Conservation (phyloP, 2,329 filamentous ascomycete genomes). For the Tolypocladium nubicola region DNA sequence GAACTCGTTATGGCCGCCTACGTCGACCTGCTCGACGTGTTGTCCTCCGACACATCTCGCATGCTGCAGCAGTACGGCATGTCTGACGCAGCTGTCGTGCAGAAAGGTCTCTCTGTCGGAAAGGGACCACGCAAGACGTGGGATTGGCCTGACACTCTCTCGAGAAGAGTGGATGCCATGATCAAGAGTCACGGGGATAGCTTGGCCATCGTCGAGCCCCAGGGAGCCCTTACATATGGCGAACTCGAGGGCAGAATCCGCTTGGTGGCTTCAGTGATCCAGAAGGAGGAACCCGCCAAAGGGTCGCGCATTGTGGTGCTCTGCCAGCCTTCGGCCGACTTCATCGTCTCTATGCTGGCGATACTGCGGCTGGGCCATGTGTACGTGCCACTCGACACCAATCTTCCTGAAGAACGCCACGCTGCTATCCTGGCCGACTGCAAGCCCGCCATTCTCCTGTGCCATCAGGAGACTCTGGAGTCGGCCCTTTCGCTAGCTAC, state of each 20-base stretch:
- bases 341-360: conserved; percentile 26
- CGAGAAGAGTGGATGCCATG: neutral
- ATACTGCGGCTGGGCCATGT: conserved; percentile 25
- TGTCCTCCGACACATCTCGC: neutral
- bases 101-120: neutral
- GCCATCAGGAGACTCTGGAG: neutral
- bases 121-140: neutral
- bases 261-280: neutral
- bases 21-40: conserved; percentile 2
- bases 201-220: neutral
- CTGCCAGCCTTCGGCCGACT: conserved; percentile 23
- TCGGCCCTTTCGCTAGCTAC: neutral
- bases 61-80: neutral
- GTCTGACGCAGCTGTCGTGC: neutral
- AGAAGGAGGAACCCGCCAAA: neutral
- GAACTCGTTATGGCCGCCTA: conserved; percentile 4
- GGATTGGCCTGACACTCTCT: neutral
- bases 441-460: neutral
- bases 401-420: neutral
- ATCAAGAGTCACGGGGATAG: neutral
- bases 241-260: neutral
- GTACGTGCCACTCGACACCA: conserved; percentile 20
- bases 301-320: conserved; percentile 19
- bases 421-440: neutral
- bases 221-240: neutral